Percentiles rank a stretch among this genome's conserved stretches.
These are phyloP conservation scores for Backusella parvicylindrica DNA, from an alignment of 192 early-diverging fungal species.

Conservation along the genomic window DNA sequence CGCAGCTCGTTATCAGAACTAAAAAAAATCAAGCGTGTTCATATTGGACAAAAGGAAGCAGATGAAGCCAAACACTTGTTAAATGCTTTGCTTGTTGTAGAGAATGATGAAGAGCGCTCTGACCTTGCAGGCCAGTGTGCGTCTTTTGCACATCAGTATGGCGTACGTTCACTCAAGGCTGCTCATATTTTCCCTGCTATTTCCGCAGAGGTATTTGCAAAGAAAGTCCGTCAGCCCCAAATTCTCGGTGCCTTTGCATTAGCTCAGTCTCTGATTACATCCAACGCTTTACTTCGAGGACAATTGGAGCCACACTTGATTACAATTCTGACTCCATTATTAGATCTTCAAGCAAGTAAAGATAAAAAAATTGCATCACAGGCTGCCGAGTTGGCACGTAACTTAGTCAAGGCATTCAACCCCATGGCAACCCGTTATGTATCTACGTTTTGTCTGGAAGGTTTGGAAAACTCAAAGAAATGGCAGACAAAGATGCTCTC, in stretches of 20 bases:
- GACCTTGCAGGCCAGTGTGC: conserved; percentile 21
- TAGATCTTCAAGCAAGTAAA: conserved; percentile 59
- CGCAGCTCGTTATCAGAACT: background rate
- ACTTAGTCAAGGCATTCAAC: conserved; percentile 36
- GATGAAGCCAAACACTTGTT: conserved; percentile 26
- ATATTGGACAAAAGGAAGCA: background rate
- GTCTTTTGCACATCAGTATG: conserved; percentile 45
- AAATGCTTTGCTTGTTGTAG: background rate
- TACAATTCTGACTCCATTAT: conserved; percentile 56
- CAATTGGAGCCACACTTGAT: conserved; percentile 68
- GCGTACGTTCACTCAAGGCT: conserved; percentile 54
- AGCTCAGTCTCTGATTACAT: conserved; percentile 17
- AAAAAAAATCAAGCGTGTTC: conserved; percentile 1
- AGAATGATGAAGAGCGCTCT: conserved; percentile 13
- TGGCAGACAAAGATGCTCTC: conserved; percentile 70
- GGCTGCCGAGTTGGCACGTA: conserved; percentile 38
- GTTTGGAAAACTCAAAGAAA: conserved; percentile 71
- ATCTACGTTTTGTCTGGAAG: conserved; percentile 58
- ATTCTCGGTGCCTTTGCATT: background rate
- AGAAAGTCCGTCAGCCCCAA: conserved; percentile 43
- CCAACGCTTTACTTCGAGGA: conserved; percentile 52
- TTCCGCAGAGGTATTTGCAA: conserved; percentile 57
- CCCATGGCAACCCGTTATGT: conserved; percentile 46
- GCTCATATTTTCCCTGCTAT: conserved; percentile 59
- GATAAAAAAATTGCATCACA: conserved; percentile 35